Evolutionary conservation across 768 basidiomycete species (phyloP), one percentile per base, ranked within the genome.

Genomic region (Leccinum olivaceopallidum): DNA sequence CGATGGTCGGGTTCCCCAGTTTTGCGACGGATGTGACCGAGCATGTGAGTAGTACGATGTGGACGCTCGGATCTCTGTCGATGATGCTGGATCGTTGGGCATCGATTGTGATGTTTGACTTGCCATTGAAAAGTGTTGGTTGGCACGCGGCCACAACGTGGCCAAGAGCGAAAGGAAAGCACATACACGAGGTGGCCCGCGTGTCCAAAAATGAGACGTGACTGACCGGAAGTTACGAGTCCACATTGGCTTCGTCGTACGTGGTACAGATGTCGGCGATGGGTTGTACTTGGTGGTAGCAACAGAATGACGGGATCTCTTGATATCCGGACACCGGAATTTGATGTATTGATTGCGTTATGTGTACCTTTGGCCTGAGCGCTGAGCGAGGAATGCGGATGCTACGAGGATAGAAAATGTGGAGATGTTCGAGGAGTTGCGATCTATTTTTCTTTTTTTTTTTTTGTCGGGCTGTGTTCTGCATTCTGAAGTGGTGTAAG

Each of bases 51-150:
- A 50, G 62, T 56, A 76, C 75, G 9, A 73, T 82, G 66, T 67
- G 63, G 22, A 53, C 52, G 1, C 61, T 78, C 3, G 60, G 64
- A 26, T 80, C 6, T 69, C 62, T 9, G 58, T 60, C 2, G 58
- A 54, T 0, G 73, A 78, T 50, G 77, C 59, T 80, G 3, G 68
- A 67, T 10, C 4, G 80, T 57, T 80, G 79, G 79, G 71, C 60
- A 42, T 66, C 60, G 16, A 59, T 56, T 12, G 70, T 69, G 20
- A 68, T 75, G 60, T 67, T 74, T 22, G 37, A 22, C 48, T 49
- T 16, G 47, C 13, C 44, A 36, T 53, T 55, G 30, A 53, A 26
- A 36, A 42, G 24, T 20, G 28, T 16, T 22, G 22, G 34, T 26
- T 37, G 13, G 20, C 50, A 52, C 7, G 26, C 28, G 16, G 28